Conservation (phyloP, 352 stramenopile genomes). For the Elongisporangium undulatum region DNA sequence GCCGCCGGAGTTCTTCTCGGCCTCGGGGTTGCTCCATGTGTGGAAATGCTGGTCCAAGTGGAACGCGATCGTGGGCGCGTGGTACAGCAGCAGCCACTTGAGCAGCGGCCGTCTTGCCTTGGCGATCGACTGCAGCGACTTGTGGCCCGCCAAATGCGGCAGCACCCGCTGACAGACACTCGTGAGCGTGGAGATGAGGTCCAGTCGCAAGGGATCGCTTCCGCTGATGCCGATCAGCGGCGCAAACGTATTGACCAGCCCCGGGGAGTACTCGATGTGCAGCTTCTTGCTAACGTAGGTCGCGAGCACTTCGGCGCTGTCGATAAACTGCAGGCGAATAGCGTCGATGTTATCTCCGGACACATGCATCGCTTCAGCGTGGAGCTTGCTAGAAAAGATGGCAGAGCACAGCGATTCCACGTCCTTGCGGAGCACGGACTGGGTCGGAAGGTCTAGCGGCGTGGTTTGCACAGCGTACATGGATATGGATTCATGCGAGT, state of each 20-base stretch:
- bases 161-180: constrained; percentile 41
- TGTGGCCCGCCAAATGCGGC: constrained; percentile 31
- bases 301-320: constrained; percentile 67
- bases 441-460: constrained; percentile 44
- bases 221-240: constrained; percentile 53
- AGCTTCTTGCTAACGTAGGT: constrained; percentile 67
- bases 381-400: constrained; percentile 57
- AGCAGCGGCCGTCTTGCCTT: constrained; percentile 37
- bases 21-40: constrained; percentile 40
- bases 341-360: constrained; percentile 39
- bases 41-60: constrained; percentile 76
- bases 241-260: constrained; percentile 48
- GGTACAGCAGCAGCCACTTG: constrained; percentile 76
- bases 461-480: constrained; percentile 75
- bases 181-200: constrained; percentile 48
- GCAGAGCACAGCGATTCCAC: constrained; percentile 54
- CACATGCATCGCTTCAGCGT: constrained; percentile 31
- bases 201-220: constrained; percentile 59
- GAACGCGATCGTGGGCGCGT: constrained; percentile 56
- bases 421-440: constrained; percentile 58
- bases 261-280: constrained; percentile 41
- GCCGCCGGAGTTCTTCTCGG: constrained; percentile 9
- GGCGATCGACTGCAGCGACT: constrained; percentile 19
- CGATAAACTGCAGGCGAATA: constrained; percentile 65
- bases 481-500: constrained; percentile 37